A percentile compares a stretch with the other conserved stretches of the same genome.
Evolutionary conservation across 108 stramenopile species (phyloP).

Genomic region (Seminavis robusta): DNA sequence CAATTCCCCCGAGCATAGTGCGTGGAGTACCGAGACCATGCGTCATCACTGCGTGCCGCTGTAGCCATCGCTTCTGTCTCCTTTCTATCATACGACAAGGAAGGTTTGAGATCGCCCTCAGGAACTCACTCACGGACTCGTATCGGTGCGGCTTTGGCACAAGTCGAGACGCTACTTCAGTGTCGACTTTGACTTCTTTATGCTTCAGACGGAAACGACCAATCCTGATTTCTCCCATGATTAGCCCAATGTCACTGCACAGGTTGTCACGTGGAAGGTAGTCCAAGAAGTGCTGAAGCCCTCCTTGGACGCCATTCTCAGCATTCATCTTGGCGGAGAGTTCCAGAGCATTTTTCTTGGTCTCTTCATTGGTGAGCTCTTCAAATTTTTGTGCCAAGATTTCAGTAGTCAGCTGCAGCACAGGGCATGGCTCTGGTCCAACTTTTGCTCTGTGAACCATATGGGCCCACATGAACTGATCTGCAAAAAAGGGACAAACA

Average conservation of each 20-base stretch:
- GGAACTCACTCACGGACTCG: no score
- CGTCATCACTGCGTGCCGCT: no score
- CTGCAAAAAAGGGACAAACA: conserved; percentile 80
- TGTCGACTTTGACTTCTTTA: no score
- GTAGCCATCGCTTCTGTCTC: no score
- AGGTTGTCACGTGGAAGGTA: conserved; percentile 46
- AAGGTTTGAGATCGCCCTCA: no score
- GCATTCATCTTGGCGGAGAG: conserved; percentile 36
- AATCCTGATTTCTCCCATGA: conserved; percentile 36
- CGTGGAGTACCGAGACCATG: no score
- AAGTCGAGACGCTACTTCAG: no score
- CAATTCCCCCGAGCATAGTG: no score
- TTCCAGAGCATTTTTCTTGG: conserved; percentile 25
- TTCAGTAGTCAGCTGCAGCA: conserved; percentile 42
- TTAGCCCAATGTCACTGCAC: conserved; percentile 41
- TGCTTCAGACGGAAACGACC: no score
- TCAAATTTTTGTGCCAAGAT: conserved; percentile 42
- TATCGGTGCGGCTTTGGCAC: no score
- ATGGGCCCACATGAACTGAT: conserved; percentile 78
- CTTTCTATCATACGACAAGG: no score
- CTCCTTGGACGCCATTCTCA: conserved; percentile 61
- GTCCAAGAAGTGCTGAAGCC: conserved; percentile 47
- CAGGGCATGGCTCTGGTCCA: conserved; percentile 59
- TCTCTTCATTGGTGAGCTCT: conserved; percentile 28
- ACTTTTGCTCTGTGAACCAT: conserved; percentile 58